Conservation (phyloP, 768 basidiomycete genomes). For the Xerocomus spinulosus region DNA sequence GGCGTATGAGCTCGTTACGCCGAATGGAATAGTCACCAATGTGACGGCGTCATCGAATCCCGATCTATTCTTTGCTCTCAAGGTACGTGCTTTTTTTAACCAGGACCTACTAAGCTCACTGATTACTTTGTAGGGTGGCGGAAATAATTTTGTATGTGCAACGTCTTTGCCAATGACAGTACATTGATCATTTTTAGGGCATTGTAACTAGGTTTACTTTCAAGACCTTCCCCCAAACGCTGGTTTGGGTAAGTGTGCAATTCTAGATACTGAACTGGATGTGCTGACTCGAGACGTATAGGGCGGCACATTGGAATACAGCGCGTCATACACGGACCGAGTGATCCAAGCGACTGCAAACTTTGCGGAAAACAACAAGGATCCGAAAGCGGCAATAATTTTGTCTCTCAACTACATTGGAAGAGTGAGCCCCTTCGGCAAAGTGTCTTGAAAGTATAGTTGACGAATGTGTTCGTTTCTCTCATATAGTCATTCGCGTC, state of each 20-base stretch:
- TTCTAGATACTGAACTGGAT: background rate
- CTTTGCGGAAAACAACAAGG: conserved; percentile 8
- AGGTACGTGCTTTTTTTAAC: conserved; percentile 23
- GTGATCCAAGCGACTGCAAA: conserved; percentile 10
- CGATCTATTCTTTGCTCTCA: conserved; percentile 39
- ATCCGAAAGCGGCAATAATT: conserved; percentile 32
- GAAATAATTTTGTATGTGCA: conserved; percentile 49
- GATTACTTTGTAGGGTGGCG: conserved; percentile 41
- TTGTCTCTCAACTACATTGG: conserved; percentile 33
- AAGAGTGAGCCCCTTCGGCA: too few relatives aligned
- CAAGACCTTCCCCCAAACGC: conserved; percentile 46
- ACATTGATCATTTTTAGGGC: conserved; percentile 32
- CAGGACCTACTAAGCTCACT: background rate
- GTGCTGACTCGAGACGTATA: conserved; percentile 12
- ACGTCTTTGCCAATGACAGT: background rate
- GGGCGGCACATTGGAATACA: conserved; percentile 43
- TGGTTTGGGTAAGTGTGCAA: conserved; percentile 50
- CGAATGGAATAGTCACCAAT: conserved; percentile 36
- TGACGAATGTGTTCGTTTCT: background rate
- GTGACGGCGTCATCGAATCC: conserved; percentile 32
- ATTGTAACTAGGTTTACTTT: conserved; percentile 55
- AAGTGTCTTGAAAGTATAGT: too few relatives aligned
- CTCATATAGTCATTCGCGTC: conserved; percentile 13
- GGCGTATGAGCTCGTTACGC: conserved; percentile 50
- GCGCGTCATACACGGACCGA: background rate